phyloP scores from a whole-genome alignment of 352 stramenopile genomes.

The Elongisporangium prolatum region DNA sequence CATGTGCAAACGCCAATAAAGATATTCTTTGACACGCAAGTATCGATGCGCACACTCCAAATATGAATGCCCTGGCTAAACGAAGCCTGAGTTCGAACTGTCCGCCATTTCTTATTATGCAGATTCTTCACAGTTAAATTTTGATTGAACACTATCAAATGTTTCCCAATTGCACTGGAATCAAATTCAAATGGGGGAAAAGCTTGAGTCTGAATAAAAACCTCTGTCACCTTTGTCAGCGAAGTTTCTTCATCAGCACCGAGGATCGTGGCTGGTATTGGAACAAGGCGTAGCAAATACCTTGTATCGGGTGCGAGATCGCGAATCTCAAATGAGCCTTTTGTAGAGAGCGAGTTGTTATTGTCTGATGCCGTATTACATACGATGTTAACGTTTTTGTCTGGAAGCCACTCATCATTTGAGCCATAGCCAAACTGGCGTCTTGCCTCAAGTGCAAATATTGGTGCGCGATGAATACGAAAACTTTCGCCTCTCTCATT shows the following conservation, averaged over 20 bases:
- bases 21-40: conserved; percentile 90
- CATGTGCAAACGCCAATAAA: conserved; percentile 84
- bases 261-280: conserved; percentile 6
- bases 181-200: conserved; percentile 77
- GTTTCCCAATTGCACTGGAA: conserved; percentile 50
- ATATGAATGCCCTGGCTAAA: conserved; percentile 81
- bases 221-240: not conserved
- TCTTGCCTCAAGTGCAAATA: not conserved
- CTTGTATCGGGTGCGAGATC: conserved; percentile 41
- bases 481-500: not conserved
- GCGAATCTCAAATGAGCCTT: conserved; percentile 20
- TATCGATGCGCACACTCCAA: conserved; percentile 87
- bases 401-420: not conserved
- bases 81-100: conserved; percentile 51
- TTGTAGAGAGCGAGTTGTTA: not conserved
- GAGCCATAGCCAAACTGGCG: not conserved
- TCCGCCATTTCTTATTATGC: conserved; percentile 90
- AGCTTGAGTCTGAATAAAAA: conserved; percentile 45
- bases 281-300: conserved; percentile 29
- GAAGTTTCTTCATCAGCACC: not conserved
- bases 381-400: not conserved
- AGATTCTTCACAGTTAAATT: conserved; percentile 83
- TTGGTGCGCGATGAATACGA: not conserved
- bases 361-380: not conserved
- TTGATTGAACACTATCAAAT: conserved; percentile 67